Base-by-base conservation (phyloP, 495 filamentous ascomycete genomes). In the Aspergillus olivimuriae region DNA sequence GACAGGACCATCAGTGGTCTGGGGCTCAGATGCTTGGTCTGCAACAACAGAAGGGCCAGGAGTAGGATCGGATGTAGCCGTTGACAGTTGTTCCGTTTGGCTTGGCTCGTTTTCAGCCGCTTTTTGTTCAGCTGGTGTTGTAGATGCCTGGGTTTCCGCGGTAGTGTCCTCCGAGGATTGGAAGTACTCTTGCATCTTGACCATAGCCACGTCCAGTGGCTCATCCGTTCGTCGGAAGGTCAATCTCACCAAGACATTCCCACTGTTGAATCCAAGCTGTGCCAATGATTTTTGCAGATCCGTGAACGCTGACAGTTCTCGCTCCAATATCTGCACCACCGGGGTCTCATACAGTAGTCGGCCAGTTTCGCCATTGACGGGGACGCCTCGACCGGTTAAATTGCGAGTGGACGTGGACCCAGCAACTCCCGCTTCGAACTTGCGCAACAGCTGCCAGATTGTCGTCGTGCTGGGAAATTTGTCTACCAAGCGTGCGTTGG, bases 211-310 rank as follows among this genome's bases (percentile, higher is more conserved):
- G 51, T 87, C 88, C 17, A 96, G 68, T 6, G 89, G 89, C 46
- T 79, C 78, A 19, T 84, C 78, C 4, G 86, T 91, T 41, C 68
- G 73, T 52, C 73, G 78, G 65, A 90, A 96, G 41, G 70, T 78
- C 26, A 97, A 66, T 18, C 84, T 72, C 23, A 96, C 67, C n/a
- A 94, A 63, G 4, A 84, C 77, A 60, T 75, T 87, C 4, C 92
- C 91, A 37, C 77, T 81, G 56, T 86, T 94, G 53, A 89, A 83
- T 1, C 92, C 92, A 22, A 95, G 64, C 53, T 94, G 84, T n/a
- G 80, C 80, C 20, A 97, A 60, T 0, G 85, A 88, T 68, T 91
- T 91, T 58, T 95, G 87, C 39, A 96, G 63, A 55, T 94, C 90
- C 14, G 72, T 73, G 53, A 96, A 84, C 1, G 71, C 80, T 5